These are phyloP conservation scores for Tolypocladium amazonense DNA, from an alignment of 2,329 filamentous ascomycete genomes.

Conservation along the genomic window DNA sequence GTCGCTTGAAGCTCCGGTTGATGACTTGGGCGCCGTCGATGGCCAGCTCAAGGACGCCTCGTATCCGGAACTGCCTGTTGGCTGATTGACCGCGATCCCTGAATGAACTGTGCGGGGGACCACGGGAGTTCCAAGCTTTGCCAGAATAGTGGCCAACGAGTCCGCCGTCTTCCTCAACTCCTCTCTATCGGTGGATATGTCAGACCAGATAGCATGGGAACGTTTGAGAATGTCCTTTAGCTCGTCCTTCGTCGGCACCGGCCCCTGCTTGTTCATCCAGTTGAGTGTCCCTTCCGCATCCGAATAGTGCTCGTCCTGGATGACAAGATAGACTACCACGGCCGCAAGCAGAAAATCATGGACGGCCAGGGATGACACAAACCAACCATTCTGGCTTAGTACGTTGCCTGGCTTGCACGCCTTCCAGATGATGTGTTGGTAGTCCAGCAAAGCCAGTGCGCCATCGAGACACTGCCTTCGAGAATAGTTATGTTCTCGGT, in stretches of 20 bases:
- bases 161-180: slow-evolving; percentile 36
- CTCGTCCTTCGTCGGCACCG: slow-evolving; percentile 23
- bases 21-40: neutral
- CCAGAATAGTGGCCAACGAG: slow-evolving; percentile 34
- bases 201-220: slow-evolving; percentile 33
- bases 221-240: slow-evolving; percentile 29
- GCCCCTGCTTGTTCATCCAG: slow-evolving; percentile 22
- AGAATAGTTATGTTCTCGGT: slow-evolving; percentile 39
- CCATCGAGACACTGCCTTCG: slow-evolving; percentile 38
- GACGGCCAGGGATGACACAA: slow-evolving; percentile 44
- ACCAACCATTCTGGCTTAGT: slow-evolving; percentile 42
- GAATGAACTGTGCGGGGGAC: neutral
- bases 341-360: slow-evolving; percentile 53
- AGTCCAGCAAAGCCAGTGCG: slow-evolving; percentile 34
- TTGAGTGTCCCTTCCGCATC: slow-evolving; percentile 21
- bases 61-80: neutral
- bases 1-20: neutral
- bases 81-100: neutral
- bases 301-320: slow-evolving; percentile 30
- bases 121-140: slow-evolving; percentile 24
- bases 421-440: slow-evolving; percentile 36
- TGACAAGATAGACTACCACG: slow-evolving; percentile 46
- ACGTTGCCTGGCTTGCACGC: slow-evolving; percentile 42
- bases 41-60: neutral
- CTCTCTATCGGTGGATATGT: slow-evolving; percentile 22